Base-by-base conservation (phyloP, 441 rosid species). In the Francoa sonchifolia region DNA sequence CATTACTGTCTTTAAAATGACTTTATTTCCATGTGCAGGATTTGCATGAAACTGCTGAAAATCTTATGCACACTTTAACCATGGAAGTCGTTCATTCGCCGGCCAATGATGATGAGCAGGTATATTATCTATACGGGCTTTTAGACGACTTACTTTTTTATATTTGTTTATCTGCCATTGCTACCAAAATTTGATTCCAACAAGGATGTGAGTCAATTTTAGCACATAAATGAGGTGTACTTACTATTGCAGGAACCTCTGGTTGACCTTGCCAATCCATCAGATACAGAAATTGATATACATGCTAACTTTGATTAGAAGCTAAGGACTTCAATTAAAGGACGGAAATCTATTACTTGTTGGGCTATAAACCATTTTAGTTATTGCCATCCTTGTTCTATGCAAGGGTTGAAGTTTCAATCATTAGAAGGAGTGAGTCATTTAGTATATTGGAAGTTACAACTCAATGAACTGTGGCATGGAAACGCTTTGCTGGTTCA, bases 91-190 rank as follows among this genome's bases (percentile, higher is more conserved):
- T 65, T 34, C 62, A 59, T 54, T 68, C 80, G 42, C 58, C 86
- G 14, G 80, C 53, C n/a, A 76, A 71, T 62, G 77, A 73, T 39
- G 88, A 75, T 47, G 85, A 71, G 30, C 79, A 69, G 85, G 82
- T 77, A 56, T 36, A 28, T 14, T 38, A 19, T 42, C 25, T 19
- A 38, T 7, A 9, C 19, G 10, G 18, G 10, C 3, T 10, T 22
- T 2, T n/a, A 29, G 14, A 36, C 11, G 3, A 2, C 30, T 39
- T 9, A 14, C 29, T 19, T 5, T 10, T 42, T 4, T 23, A 23
- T 23, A 23, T 23, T 23, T 23, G 27, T 7, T 23, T 23, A 3
- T 23, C 7, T 3, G 7, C 27, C 27, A 23, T 23, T 23, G 7
- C 4, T 23, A 3, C 7, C 7, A 23, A 23, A 23, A 3, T 23